Base-by-base conservation (phyloP, 352 stramenopile genomes). In the Globisporangium megalacanthum region DNA sequence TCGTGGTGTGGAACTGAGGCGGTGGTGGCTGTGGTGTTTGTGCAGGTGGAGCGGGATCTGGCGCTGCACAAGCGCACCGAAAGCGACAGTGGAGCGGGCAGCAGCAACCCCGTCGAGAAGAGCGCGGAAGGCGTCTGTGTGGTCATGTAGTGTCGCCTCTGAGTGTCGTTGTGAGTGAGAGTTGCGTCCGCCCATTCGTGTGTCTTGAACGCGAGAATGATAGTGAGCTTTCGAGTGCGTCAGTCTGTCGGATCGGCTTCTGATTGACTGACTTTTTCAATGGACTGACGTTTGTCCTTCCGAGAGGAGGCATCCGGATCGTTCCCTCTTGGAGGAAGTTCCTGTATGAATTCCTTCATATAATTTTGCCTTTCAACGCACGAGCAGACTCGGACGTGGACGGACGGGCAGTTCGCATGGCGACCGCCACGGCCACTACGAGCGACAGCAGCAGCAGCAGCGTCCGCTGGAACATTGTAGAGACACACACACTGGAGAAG, bases 401-500 rank as follows among this genome's bases (percentile, higher is more conserved):
- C 10, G 35, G 35, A 39, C 7, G 10, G 33, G 33, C 33, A 8
- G 19, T 29, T 1, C 17, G 1, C 42, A 48, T 48, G 42, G 42
- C 42, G n/a, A 20, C 42, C 11, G 7, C 42, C 42, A 6, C n/a
- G 10, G n/a, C 2, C 17, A 54, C 8, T 7, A 44, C 29, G 29
- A 52, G 6, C 22, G 22, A 15, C 14, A 52, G 10, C 17, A 8
- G n/a, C 7, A 22, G 15, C 17, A 35, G 3, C 6, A 52, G 52
- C 52, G 8, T 36, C 39, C 50, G 48, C 41, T 92, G 82, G 82
- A 67, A 86, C 54, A 92, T 92, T 59, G 68, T 82, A 13, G 77
- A 89, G 75, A 92, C 82, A 60, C 66, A 61, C 58, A 39, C 35
- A 19, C 60, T 89, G 11, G 57, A 65, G 10, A 82, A 75, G 63